These are phyloP conservation scores for Trichoderma koningiopsis DNA, from an alignment of 2,329 filamentous ascomycete species.

Conservation along the genomic window DNA sequence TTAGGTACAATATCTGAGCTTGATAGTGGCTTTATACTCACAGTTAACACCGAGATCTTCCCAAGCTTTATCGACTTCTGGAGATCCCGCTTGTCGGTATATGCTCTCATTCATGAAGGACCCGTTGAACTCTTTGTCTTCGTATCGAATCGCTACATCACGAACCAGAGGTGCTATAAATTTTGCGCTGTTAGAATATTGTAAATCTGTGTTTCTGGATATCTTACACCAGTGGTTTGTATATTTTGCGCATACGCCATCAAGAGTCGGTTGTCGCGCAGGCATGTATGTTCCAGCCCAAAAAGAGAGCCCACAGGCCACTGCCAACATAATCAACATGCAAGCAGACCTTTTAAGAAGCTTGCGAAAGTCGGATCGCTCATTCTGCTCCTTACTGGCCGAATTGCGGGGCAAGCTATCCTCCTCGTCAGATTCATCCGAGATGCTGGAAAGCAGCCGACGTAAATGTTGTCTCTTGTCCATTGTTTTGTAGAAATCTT, in stretches of 20 bases:
- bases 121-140: slow-evolving; percentile 53
- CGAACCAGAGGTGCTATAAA: slow-evolving; percentile 39
- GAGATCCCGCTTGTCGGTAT: slow-evolving; percentile 52
- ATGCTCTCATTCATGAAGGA: slow-evolving; percentile 57
- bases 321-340: neutral
- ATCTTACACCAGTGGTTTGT: slow-evolving; percentile 45
- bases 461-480: slow-evolving; percentile 11
- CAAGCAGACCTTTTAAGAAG: neutral
- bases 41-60: slow-evolving; percentile 47
- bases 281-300: slow-evolving; percentile 22
- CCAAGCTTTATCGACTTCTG: slow-evolving; percentile 62
- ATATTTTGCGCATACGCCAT: slow-evolving; percentile 34
- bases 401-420: neutral
- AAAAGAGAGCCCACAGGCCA: slow-evolving; percentile 11
- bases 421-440: slow-evolving; percentile 26
- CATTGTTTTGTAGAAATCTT: neutral
- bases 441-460: slow-evolving; percentile 7
- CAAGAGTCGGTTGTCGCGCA: neutral
- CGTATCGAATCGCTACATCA: slow-evolving; percentile 39
- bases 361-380: neutral
- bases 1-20: slow-evolving; percentile 12
- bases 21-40: slow-evolving; percentile 33
- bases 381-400: neutral
- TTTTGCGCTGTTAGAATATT: neutral
- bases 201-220: neutral